phyloP scores from a whole-genome alignment of 208 protist genomes.

The Crithidia mellificae region DNA sequence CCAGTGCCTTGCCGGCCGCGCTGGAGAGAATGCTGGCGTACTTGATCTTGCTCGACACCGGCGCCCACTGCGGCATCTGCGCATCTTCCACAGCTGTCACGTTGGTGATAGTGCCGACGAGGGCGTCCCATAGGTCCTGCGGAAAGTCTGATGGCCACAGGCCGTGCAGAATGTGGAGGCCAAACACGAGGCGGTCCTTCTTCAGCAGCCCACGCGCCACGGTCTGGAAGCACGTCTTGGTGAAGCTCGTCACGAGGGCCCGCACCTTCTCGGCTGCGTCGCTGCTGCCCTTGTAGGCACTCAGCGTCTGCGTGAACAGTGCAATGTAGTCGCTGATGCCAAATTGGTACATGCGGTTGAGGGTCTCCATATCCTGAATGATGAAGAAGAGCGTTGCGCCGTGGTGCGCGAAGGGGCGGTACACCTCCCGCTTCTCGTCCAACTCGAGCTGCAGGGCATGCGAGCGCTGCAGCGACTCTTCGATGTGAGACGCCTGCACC shows the following conservation, averaged over 20 bases:
- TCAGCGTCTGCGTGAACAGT: constrained; percentile 74
- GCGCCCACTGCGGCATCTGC: constrained; percentile 64
- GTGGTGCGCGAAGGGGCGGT: constrained; percentile 88
- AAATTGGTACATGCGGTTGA: constrained; percentile 98
- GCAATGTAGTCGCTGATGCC: constrained; percentile 90
- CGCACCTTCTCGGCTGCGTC: constrained; percentile 52
- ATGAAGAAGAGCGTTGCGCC: constrained; percentile 94
- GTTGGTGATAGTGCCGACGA: constrained; percentile 70
- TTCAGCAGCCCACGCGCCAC: constrained; percentile 86
- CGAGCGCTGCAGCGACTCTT: constrained; percentile 82
- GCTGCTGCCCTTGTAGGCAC: constrained; percentile 42
- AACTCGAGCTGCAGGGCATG: constrained; percentile 89
- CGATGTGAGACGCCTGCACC: constrained; percentile 84
- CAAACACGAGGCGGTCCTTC: constrained; percentile 93
- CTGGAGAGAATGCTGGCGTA: constrained; percentile 56
- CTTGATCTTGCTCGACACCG: constrained; percentile 52
- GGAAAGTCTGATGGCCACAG: constrained; percentile 83
- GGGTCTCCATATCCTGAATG: constrained; percentile 81
- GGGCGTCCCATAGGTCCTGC: constrained; percentile 80
- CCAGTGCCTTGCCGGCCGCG: constrained; percentile 25
- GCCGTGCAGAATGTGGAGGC: constrained; percentile 92
- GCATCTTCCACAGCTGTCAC: constrained; percentile 27
- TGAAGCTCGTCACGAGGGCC: constrained; percentile 56
- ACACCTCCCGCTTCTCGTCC: constrained; percentile 94
- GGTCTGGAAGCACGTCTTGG: constrained; percentile 66